Evolutionary conservation across 371 early-diverging fungal species (phyloP).

Genomic region (Batrachochytrium dendrobatidis): DNA sequence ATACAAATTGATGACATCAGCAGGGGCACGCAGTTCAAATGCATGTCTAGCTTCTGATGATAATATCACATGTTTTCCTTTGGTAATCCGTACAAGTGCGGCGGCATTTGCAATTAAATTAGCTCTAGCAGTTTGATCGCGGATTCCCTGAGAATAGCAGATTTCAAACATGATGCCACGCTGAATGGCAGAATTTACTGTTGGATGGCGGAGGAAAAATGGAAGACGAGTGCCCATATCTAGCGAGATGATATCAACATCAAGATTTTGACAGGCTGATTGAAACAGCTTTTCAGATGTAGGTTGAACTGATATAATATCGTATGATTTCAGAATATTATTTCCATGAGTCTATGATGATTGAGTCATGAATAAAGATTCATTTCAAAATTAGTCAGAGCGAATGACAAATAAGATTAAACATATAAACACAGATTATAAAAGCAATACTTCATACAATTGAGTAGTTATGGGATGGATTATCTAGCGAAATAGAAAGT

Average conservation of each 20-base stretch:
- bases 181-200: conserved; percentile 60
- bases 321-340: conserved; percentile 29
- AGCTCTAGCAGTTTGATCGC: conserved; percentile 49
- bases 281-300: conserved; percentile 67
- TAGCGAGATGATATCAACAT: conserved; percentile 83
- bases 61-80: conserved; percentile 83
- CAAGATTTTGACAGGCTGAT: conserved; percentile 66
- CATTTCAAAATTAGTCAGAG: conserved; percentile 7
- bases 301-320: conserved; percentile 80
- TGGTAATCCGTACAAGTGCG: conserved; percentile 67
- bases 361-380: too few species aligned
- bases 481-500: conserved; percentile 15
- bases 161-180: conserved; percentile 85
- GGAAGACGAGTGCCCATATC: conserved; percentile 70
- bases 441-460: too few species aligned
- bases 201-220: conserved; percentile 60
- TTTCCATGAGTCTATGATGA: too few species aligned
- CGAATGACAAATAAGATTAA: conserved; percentile 9
- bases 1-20: conserved; percentile 81
- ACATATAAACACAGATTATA: too few species aligned
- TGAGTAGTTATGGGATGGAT: conserved; percentile 5
- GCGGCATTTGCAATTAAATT: conserved; percentile 69
- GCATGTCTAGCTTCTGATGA: conserved; percentile 69
- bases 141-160: conserved; percentile 54
- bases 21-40: conserved; percentile 73